Evolutionary conservation across 1,139 yeast genomes (phyloP).

Genomic region (Martiniozyma asiatica): DNA sequence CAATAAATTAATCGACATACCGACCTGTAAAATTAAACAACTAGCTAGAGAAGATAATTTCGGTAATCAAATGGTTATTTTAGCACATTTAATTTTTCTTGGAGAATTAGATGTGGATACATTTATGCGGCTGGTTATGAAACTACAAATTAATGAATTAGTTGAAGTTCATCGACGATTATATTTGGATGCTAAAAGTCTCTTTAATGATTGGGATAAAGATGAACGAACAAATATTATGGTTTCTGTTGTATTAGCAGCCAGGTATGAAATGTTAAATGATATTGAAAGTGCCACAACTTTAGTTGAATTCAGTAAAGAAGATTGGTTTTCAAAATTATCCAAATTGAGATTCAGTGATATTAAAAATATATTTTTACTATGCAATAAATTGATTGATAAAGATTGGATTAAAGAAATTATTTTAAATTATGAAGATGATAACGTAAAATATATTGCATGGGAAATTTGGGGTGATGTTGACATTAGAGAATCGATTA

Average conservation of each 20-base stretch:
- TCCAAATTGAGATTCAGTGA: too few relatives aligned
- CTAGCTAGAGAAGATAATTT: slow-evolving; percentile 1
- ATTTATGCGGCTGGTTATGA: slow-evolving; percentile 13
- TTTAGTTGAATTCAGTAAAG: too few relatives aligned
- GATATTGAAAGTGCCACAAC: slow-evolving; percentile 8
- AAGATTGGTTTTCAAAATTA: too few relatives aligned
- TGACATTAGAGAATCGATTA: too few relatives aligned
- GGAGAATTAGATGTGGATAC: slow-evolving; percentile 7
- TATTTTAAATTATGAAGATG: too few relatives aligned
- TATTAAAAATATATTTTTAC: too few relatives aligned
- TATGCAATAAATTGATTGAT: too few relatives aligned
- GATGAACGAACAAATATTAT: slow-evolving; percentile 8
- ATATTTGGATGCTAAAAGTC: too few relatives aligned
- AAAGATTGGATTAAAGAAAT: too few relatives aligned
- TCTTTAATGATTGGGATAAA: slow-evolving; percentile 8
- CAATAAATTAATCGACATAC: slow-evolving; percentile 7
- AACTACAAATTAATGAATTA: slow-evolving; percentile 9
- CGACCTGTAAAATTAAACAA: slow-evolving; percentile 3
- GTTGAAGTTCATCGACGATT: slow-evolving; percentile 9
- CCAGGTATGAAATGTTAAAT: slow-evolving; percentile 15
- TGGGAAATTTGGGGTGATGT: too few relatives aligned
- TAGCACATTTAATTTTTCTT: slow-evolving; percentile 14
- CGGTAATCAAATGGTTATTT: slow-evolving; percentile 9
- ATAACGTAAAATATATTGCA: too few relatives aligned
- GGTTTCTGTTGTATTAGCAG: slow-evolving; percentile 14